These are phyloP conservation scores for Monascus ruber DNA, from an alignment of 2,329 filamentous ascomycete genomes.

Conservation along the genomic window DNA sequence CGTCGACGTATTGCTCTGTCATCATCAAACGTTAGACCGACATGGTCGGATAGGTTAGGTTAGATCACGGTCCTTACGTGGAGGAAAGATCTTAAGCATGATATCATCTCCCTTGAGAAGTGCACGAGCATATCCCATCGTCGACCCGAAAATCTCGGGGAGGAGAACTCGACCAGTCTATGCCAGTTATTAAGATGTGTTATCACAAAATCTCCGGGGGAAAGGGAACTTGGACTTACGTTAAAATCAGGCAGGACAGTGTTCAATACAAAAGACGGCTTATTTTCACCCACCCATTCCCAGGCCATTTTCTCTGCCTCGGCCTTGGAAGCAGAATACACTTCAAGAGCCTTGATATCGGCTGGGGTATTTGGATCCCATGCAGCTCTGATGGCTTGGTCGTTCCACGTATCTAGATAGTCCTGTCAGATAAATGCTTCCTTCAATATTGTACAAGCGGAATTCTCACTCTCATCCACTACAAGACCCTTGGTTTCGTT, in stretches of 20 bases:
- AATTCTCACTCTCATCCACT: slow-evolving; percentile 7
- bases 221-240: slow-evolving; percentile 4
- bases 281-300: neutral
- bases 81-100: slow-evolving; percentile 3
- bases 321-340: slow-evolving; percentile 3
- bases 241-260: neutral
- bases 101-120: slow-evolving; percentile 3
- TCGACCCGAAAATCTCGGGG: slow-evolving; percentile 13
- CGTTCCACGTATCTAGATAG: slow-evolving; percentile 9
- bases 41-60: neutral
- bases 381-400: slow-evolving; percentile 19
- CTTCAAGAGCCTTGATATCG: slow-evolving; percentile 23
- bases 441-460: neutral
- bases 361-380: slow-evolving; percentile 19
- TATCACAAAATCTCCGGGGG: too few relatives aligned
- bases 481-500: slow-evolving; percentile 1
- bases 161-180: slow-evolving; percentile 17
- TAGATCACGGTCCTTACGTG: slow-evolving; percentile 5
- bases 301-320: neutral
- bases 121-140: slow-evolving; percentile 4
- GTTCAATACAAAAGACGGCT: neutral
- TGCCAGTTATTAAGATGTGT: too few relatives aligned
- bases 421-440: neutral
- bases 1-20: slow-evolving; percentile 36
- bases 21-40: neutral